Evolutionary conservation across 2,329 filamentous ascomycete species (phyloP), one percentile per base, ranked within the genome.

Genomic region (Akanthomyces muscarius): DNA sequence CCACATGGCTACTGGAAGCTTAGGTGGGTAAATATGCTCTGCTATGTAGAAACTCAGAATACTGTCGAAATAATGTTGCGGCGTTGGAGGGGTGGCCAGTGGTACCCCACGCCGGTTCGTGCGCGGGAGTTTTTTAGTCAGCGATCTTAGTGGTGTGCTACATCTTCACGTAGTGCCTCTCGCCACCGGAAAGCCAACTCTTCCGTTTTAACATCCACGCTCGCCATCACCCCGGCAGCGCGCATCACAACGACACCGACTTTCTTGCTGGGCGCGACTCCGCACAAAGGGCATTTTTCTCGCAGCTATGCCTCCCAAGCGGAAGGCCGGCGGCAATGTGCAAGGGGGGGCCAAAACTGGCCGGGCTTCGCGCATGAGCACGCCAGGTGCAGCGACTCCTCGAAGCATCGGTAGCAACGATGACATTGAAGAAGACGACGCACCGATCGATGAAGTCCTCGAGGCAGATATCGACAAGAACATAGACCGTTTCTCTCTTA

Each of bases 271-370:
- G 23, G 11, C 33, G 28, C 58, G 3, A 11, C 23, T 21, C 16
- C 13, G 23, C 23, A 30, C 2, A 6, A 13, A 53, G 11, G 47
- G 38, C 23, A 52, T 52, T 30, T 2, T 33, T 42, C 1, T 50
- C 60, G 30, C 42, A 23, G 23, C 21, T 57, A 91, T 92, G 89
- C 84, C 89, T 66, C 80, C 83, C 21, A 92, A 92, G 78, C 83
- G 89, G 72, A 91, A 91, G 78, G 88, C 88, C 65, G 71, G 73
- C 65, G 69, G 72, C 72, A 78, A 76, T 68, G 77, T 78, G 63
- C 75, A 78, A 63, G 81, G 78, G 60, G 75, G 77, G 45, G 71
- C 78, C 33, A 89, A 88, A 74, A 78, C 79, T 36, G 83, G 84
- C 63, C 83, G 81, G 70, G 77, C 80, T 21, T 88, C 85, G 47